Percentiles rank a stretch among this genome's conserved stretches.
phyloP scores from a whole-genome alignment of 768 basidiomycete genomes.

The Tylopilus rubrobrunneus region DNA sequence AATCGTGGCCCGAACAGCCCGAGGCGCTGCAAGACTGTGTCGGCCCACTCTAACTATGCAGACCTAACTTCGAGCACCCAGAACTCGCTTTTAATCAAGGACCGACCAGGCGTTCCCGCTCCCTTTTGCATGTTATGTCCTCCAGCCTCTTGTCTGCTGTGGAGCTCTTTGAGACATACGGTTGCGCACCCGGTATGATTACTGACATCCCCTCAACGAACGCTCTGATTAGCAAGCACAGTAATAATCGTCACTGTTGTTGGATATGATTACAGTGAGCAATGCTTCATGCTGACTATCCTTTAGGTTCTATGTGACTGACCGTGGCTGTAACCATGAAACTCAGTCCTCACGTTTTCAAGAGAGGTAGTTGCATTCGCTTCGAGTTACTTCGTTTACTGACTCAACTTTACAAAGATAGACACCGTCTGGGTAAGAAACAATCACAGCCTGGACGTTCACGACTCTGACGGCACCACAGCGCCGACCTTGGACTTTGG shows the following conservation, averaged over 20 bases:
- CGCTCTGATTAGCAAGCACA: background rate
- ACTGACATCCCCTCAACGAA: background rate
- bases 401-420: constrained; percentile 4
- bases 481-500: constrained; percentile 11
- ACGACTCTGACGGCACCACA: background rate
- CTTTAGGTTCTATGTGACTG: background rate
- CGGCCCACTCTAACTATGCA: too few species aligned
- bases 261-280: constrained; percentile 17
- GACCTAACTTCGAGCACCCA: too few species aligned
- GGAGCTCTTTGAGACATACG: too few species aligned
- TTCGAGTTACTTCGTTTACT: background rate
- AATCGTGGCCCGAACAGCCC: too few species aligned
- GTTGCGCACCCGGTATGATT: too few species aligned
- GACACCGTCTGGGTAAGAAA: constrained; percentile 12
- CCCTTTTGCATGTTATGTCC: too few species aligned
- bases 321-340: too few species aligned
- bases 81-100: too few species aligned
- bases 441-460: background rate
- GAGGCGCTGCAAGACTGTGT: too few species aligned
- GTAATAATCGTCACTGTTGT: constrained; percentile 5
- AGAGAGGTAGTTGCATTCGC: constrained; percentile 4
- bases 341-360: constrained; percentile 13
- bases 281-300: background rate
- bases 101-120: too few species aligned
- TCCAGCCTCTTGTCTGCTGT: too few species aligned